Base-by-base conservation (phyloP, 2,329 filamentous ascomycete genomes). In the Sarocladium kiliense region DNA sequence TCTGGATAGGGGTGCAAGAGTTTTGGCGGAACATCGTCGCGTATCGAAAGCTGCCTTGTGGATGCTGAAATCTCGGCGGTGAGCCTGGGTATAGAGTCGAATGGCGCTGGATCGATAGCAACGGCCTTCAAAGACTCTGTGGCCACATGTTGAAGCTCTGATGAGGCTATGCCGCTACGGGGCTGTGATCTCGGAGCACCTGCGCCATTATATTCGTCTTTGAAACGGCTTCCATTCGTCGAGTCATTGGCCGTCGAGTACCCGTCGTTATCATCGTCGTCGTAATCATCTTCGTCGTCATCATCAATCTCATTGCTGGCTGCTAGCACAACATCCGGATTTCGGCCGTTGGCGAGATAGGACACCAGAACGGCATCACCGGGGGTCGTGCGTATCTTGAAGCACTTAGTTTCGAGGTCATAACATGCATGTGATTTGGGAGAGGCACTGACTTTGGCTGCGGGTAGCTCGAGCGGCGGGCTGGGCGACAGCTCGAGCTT, bases 341-440 rank as follows among this genome's bases (percentile, higher is more conserved):
- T 76, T 64, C 84, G 83, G 64, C 84, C 82, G 65, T 76, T 81
- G 62, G 75, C 81, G 74, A 92, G 78, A 67, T 78, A 76, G 56
- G 74, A 71, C 59, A 93, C 78, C 68, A 93, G 77, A 60, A 89
- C 84, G 62, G 77, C 81, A 78, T 88, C 84, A 62, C 80, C 82
- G 65, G 81, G 80, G 63, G 74, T 82, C 41, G 80, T 74, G 60
- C 70, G 75, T 58, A 77, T 71, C 79, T 82, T 83, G 63, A 66
- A 74, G 60, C 70, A 72, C 76, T 74, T 71, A 75, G 75, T 77
- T 66, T 74, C 75, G 68, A n/a, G 21, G 10, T 12, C n/a, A 11
- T 10, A 19, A 21, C 18, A 69, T 66, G 79, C 78, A 62, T 77
- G n/a, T 23, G 23, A 6, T 49, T 32, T n/a, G 18, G 18, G 23